These are phyloP conservation scores for Sanghuangporus sanghuang DNA, from an alignment of 1,284 basidiomycete genomes.

Conservation along the genomic window DNA sequence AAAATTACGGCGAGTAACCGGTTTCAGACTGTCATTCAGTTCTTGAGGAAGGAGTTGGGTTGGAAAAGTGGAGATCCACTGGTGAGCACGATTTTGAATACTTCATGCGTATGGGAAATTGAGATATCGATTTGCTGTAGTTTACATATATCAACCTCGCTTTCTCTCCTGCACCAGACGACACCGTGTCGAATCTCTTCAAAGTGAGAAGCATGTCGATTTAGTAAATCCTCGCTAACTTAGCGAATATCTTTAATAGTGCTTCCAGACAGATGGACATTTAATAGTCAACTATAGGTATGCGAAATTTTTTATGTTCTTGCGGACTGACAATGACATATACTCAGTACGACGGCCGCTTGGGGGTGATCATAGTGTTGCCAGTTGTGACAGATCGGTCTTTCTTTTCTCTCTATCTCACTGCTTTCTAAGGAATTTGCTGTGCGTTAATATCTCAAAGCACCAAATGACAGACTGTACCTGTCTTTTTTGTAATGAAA, in stretches of 20 bases:
- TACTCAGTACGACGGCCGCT: constrained; percentile 58
- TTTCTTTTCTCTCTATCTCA: no score
- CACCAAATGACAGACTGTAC: no score
- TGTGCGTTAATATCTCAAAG: no score
- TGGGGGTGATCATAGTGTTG: constrained; percentile 47
- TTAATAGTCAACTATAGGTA: constrained; percentile 96
- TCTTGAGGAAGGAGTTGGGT: constrained; percentile 85
- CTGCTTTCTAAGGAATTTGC: no score
- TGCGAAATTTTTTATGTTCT: constrained; percentile 21
- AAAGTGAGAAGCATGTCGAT: constrained; percentile 37
- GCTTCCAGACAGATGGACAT: constrained; percentile 89
- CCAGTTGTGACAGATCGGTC: no score
- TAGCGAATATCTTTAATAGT: constrained; percentile 41
- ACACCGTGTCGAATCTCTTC: constrained; percentile 86
- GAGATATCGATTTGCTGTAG: constrained; percentile 37
- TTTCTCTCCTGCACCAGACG: constrained; percentile 91
- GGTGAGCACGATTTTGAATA: constrained; percentile 43
- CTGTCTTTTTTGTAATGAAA: no score
- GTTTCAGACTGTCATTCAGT: constrained; percentile 95
- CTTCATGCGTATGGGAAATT: not conserved
- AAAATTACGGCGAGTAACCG: constrained; percentile 94
- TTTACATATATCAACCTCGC: constrained; percentile 99
- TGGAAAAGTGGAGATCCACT: constrained; percentile 87
- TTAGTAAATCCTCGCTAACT: not conserved
- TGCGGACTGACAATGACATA: constrained; percentile 9